Base-by-base conservation (phyloP, 306 rosid species). In the Betula pendula region DNA sequence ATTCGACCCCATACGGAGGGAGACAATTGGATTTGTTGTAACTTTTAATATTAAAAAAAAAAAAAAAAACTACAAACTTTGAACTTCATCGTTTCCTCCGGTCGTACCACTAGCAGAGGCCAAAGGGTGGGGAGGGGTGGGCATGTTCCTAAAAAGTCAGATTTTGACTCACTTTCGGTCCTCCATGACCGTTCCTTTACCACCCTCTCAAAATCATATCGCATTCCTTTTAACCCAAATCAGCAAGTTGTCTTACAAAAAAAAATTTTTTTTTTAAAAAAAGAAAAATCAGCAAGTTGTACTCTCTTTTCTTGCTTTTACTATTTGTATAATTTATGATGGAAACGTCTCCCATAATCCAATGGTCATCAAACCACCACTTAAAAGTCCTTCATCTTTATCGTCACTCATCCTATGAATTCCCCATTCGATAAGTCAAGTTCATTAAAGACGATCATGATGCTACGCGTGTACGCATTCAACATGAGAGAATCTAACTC, bases 151-250 rank as follows among this genome's bases (percentile, higher is more conserved):
- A 59, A 48, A 88, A 82, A 71, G 77, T 49, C 15, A 71, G 29
- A 25, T 27, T 73, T 80, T 85, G 84, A 82, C 86, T 79, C 63
- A 48, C 79, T 82, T 75, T 76, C 27, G 13, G 45, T 42, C 59
- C 27, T 68, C n/a, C 40, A 24, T 40, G 68, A n/a, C 68, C 38
- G 50, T 76, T 53, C 38, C 80, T 73, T 69, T 69, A 31, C 13
- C 16, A 33, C 42, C 19, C 17, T 66, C 20, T n/a, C 4, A 22
- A 40, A 45, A 17, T 16, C 56, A 50, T 24, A 35, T 22, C 24
- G 33, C 69, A 62, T 51, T 45, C 58, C 13, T 35, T 45, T 73
- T 55, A 19, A 29, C 31, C 77, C 75, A 73, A 63, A 79, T 75
- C 70, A 56, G 45, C 66, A n/a, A n/a, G n/a, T n/a, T n/a, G n/a